Evolutionary conservation across 768 basidiomycete genomes (phyloP).

Genomic region (Mycena pura): DNA sequence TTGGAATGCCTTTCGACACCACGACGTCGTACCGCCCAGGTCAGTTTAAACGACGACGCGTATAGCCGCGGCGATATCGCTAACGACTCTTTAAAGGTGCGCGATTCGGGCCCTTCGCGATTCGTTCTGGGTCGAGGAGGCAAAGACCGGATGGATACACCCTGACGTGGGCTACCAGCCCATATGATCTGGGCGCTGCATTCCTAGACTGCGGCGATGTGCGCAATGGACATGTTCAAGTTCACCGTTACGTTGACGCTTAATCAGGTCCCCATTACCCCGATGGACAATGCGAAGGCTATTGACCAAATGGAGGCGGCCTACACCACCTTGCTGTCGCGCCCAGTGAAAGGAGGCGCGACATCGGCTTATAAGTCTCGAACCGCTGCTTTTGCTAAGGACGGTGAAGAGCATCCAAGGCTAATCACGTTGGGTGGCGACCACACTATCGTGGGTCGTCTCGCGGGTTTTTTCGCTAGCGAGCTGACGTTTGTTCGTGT

Average conservation of each 20-base stretch:
- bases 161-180: slow-evolving; percentile 56
- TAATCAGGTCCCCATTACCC: slow-evolving; percentile 56
- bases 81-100: slow-evolving; percentile 48
- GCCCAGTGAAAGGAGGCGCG: slow-evolving; percentile 44
- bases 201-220: slow-evolving; percentile 73
- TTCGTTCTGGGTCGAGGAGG: slow-evolving; percentile 60
- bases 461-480: slow-evolving; percentile 37
- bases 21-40: slow-evolving; percentile 54
- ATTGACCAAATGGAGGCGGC: slow-evolving; percentile 74
- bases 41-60: not conserved
- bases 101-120: slow-evolving; percentile 67
- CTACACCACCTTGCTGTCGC: slow-evolving; percentile 62
- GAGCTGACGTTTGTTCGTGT: too few relatives aligned
- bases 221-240: not conserved
- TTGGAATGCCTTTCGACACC: slow-evolving; percentile 68
- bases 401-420: slow-evolving; percentile 67
- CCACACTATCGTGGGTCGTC: slow-evolving; percentile 62
- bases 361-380: slow-evolving; percentile 26
- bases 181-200: slow-evolving; percentile 48
- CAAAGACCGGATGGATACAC: slow-evolving; percentile 52
- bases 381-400: slow-evolving; percentile 49
- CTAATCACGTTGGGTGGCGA: slow-evolving; percentile 74
- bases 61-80: not conserved
- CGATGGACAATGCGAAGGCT: slow-evolving; percentile 69
- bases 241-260: slow-evolving; percentile 31